A percentile compares a stretch with the other conserved stretches of the same genome.
phyloP scores from a whole-genome alignment of 192 early-diverging fungal genomes.

The Coemansia sp. region DNA sequence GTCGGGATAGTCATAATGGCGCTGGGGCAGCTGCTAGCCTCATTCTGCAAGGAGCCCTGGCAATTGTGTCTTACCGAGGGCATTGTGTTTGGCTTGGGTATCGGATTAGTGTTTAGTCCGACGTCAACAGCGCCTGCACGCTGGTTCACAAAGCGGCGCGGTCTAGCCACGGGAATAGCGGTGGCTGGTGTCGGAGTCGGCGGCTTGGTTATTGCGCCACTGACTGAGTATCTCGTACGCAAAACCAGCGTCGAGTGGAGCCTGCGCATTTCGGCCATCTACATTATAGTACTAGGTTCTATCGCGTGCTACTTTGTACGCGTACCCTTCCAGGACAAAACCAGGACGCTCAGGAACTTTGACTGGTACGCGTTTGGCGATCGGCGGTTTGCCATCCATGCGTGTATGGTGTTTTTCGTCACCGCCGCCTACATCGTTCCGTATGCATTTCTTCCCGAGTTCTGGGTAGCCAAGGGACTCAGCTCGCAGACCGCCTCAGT shows the following conservation, averaged over 20 bases:
- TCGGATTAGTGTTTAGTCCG: slow-evolving; percentile 61
- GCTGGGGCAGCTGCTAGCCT: slow-evolving; percentile 62
- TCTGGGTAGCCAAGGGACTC: slow-evolving; percentile 41
- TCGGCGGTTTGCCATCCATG: slow-evolving; percentile 36
- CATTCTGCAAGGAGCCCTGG: slow-evolving; percentile 67
- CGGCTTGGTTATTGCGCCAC: slow-evolving; percentile 63
- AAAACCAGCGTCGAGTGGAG: slow-evolving; percentile 54
- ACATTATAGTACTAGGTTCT: slow-evolving; percentile 50
- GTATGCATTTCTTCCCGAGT: slow-evolving; percentile 43
- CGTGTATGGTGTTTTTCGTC: slow-evolving; percentile 44
- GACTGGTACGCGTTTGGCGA: slow-evolving; percentile 45
- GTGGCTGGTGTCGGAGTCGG: slow-evolving; percentile 70
- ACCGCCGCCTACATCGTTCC: slow-evolving; percentile 53
- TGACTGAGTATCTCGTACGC: slow-evolving; percentile 47
- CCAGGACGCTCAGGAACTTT: slow-evolving; percentile 28
- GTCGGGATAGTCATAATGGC: slow-evolving; percentile 42
- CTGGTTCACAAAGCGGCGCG: slow-evolving; percentile 64
- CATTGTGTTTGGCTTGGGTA: slow-evolving; percentile 65
- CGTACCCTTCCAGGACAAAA: slow-evolving; percentile 32
- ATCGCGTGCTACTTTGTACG: slow-evolving; percentile 38
- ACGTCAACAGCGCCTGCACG: slow-evolving; percentile 63
- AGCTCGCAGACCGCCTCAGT: slow-evolving; percentile 39
- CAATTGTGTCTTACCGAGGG: slow-evolving; percentile 69
- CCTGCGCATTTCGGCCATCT: slow-evolving; percentile 55
- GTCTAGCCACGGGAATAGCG: slow-evolving; percentile 66